Evolutionary conservation across 768 basidiomycete genomes (phyloP).

Genomic region (Russula foetens): DNA sequence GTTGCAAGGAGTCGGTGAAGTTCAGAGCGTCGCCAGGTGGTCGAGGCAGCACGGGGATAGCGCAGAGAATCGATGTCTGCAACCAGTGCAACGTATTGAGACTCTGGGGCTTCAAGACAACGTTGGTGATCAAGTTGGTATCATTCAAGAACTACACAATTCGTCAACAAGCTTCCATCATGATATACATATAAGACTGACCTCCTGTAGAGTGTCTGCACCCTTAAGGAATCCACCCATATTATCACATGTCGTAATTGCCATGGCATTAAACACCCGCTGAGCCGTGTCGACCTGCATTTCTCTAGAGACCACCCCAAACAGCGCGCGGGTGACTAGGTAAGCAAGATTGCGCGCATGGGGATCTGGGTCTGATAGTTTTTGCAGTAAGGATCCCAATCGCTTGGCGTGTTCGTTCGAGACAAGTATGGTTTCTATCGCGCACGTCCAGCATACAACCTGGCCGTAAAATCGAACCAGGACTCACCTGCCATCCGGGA

Average conservation of each 20-base stretch:
- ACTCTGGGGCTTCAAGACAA: constrained; percentile 54
- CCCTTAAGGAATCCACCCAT: constrained; percentile 32
- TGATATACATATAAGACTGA: constrained; percentile 16
- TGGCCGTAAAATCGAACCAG: background rate
- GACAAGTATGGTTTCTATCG: constrained; percentile 53
- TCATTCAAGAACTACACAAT: constrained; percentile 39
- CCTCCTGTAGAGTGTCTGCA: constrained; percentile 25
- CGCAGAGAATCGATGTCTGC: constrained; percentile 47
- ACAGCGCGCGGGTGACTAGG: constrained; percentile 53
- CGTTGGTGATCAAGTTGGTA: constrained; percentile 37
- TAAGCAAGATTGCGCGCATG: constrained; percentile 51
- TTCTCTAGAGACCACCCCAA: constrained; percentile 48
- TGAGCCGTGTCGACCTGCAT: constrained; percentile 49
- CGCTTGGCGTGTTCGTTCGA: constrained; percentile 40
- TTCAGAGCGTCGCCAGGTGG: constrained; percentile 37
- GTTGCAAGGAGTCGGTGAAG: constrained; percentile 37
- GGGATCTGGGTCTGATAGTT: constrained; percentile 40
- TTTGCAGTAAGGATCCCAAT: constrained; percentile 42
- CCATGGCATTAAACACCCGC: constrained; percentile 39
- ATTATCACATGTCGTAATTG: constrained; percentile 36
- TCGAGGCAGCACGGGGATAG: constrained; percentile 41
- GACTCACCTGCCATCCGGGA: constrained; percentile 57
- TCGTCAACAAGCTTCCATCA: background rate
- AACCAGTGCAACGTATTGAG: constrained; percentile 46
- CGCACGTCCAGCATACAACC: background rate